Percentiles rank a stretch among this genome's conserved stretches.
These are phyloP conservation scores for Sclerotinia subarctica DNA, from an alignment of 2,329 filamentous ascomycete genomes.

Conservation along the genomic window DNA sequence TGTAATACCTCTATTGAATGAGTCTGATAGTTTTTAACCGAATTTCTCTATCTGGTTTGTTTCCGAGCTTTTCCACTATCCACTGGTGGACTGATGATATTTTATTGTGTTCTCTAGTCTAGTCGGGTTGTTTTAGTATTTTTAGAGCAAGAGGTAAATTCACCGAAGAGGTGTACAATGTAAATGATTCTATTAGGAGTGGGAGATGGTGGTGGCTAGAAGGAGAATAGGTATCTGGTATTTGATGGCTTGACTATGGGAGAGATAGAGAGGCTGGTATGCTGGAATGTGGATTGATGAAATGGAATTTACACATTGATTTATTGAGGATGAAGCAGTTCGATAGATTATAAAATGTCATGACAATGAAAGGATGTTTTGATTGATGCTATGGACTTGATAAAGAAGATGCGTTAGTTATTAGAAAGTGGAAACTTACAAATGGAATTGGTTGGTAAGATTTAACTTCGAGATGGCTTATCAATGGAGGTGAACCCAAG, in stretches of 20 bases:
- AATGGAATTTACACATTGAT: neutral
- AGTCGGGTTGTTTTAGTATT: too few relatives aligned
- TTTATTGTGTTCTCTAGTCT: too few relatives aligned
- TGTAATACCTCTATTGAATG: too few relatives aligned
- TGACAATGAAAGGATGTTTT: too few relatives aligned
- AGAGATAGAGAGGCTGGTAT: neutral
- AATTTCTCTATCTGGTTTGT: too few relatives aligned
- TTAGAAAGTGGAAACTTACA: neutral
- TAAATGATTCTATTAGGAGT: neutral
- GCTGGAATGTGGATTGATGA: too few relatives aligned
- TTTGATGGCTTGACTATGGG: neutral
- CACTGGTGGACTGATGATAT: too few relatives aligned
- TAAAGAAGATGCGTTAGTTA: neutral
- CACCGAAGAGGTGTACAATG: neutral
- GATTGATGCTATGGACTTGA: neutral
- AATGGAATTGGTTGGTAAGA: neutral
- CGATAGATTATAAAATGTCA: neutral
- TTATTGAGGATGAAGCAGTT: neutral
- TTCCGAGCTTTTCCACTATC: too few relatives aligned
- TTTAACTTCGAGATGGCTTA: too few relatives aligned
- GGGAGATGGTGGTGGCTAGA: neutral
- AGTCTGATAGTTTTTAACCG: too few relatives aligned
- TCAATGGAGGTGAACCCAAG: neutral
- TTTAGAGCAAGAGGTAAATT: neutral
- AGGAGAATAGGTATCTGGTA: neutral